Evolutionary conservation across 2,329 filamentous ascomycete genomes (phyloP), one percentile per base, ranked within the genome.

Genomic region (Xylaria sp.): DNA sequence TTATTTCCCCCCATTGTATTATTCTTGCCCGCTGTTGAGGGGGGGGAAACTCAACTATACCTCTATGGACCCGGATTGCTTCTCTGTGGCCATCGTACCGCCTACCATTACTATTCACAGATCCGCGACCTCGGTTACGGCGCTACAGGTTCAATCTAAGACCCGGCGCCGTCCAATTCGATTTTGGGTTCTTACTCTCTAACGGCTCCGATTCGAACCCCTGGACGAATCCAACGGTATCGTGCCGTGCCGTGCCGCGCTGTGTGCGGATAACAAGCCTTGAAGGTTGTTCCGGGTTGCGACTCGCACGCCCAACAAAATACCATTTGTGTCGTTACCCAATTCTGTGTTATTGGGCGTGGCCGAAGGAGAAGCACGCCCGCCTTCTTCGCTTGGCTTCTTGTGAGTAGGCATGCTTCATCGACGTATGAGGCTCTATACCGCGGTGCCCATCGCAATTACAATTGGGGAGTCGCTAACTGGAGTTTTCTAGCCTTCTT

Each of bases 391-490:
- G 12, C 53, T 59, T 40, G 47, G 51, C 3, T 17, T 52, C 25
- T 55, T 46, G 65, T 67, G 57, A 64, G 65, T 63, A 31, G 5
- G 31, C 47, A 45, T 58, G 55, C 35, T 37, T 25, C 21, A 31
- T 15, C 33, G 37, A 49, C 19, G 42, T 58, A 33, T 56, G 50
- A 19, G 47, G 42, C 17, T 25, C 40, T 42, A n/a, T 28, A 49
- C 21, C 23, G 33, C 37, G 28, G 31, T 23, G 23, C 12, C 33
- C n/a, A 40, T 57, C 51, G 51, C 54, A 49, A 14, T 52, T 51
- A 51, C 37, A 57, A 25, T 46, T 52, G 56, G 52, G 61, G 55
- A 17, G 53, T 42, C 42, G 46, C 70, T 71, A 63, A 72, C 58
- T 46, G 64, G 58, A 31, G 52, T 51, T 45, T 50, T 40, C 53